Evolutionary conservation across 139 green algal species (phyloP), one percentile per base, ranked within the genome.

Genomic region (Chlamydomonas incerta): DNA sequence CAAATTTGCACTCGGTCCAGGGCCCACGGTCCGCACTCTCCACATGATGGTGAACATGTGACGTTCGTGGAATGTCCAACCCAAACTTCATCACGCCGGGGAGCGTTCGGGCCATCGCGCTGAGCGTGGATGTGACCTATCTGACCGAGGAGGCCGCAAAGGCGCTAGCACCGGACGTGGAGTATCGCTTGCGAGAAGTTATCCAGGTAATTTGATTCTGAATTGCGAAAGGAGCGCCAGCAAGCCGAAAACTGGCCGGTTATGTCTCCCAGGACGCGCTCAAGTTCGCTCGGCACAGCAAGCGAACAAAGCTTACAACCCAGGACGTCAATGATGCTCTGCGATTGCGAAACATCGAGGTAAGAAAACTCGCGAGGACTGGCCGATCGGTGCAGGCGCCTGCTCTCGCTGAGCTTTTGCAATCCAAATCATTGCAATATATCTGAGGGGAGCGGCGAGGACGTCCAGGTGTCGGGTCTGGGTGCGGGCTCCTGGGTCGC

Each of bases 121-220:
- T 97, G 29, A 93, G 87, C 66, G 75, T 98, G 2, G 90, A 94
- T 57, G 90, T 96, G 26, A 73, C 85, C 1, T 87, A 92, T 11
- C 65, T 96, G 23, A 92, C 82, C 0, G 84, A 91, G 52, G 94
- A 95, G 14, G 95, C 94, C 35, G 91, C 91, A 0, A 89, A 91
- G 70, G 87, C 88, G 26, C 87, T 98, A 9, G 90, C 93, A 24
- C 94, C 96, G 33, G 95, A 99, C 71, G 95, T 98, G 24, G 97
- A 99, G 66, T 98, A 98, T 80, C 87, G 95, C 0, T 57, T 99
- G 80, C 92, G 97, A 10, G 96, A 98, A 76, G 90, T 99, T 37
- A 93, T 98, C 31, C 96, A 99, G 94, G 93, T 96, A 65, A n/a
- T n/a, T n/a, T n/a, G n/a, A n/a, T n/a, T n/a, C n/a, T 41, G 50